A percentile compares a stretch with the other conserved stretches of the same genome.
phyloP scores from a whole-genome alignment of 2,329 filamentous ascomycete species.

The Paraconiothyrium sp. region DNA sequence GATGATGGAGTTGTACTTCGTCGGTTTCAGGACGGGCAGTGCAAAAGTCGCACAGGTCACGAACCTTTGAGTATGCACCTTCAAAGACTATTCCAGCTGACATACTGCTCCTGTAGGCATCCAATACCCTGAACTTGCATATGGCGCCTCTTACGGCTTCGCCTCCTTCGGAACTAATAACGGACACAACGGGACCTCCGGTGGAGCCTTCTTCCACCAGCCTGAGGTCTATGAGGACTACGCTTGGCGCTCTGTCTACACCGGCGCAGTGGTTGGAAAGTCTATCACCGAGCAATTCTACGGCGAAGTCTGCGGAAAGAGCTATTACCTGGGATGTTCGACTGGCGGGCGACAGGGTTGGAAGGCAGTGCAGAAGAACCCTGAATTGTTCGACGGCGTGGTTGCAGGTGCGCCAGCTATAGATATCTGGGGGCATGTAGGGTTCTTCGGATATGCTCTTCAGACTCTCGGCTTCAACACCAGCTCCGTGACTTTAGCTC shows the following conservation, averaged over 20 bases:
- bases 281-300: conserved; percentile 51
- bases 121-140: conserved; percentile 46
- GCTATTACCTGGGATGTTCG: conserved; percentile 50
- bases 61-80: too few relatives aligned
- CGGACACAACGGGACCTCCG: conserved; percentile 53
- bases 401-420: conserved; percentile 48
- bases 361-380: conserved; percentile 44
- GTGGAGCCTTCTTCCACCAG: conserved; percentile 54
- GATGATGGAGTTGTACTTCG: background rate
- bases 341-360: conserved; percentile 51
- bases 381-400: conserved; percentile 51
- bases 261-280: conserved; percentile 50
- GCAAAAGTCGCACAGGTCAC: too few relatives aligned
- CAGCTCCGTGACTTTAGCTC: conserved; percentile 48
- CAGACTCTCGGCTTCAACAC: conserved; percentile 31
- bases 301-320: conserved; percentile 49
- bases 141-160: conserved; percentile 44
- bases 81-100: background rate
- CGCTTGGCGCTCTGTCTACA: conserved; percentile 54
- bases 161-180: conserved; percentile 47
- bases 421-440: conserved; percentile 40
- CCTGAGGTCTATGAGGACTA: conserved; percentile 58
- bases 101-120: conserved; percentile 37
- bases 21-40: background rate
- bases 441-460: conserved; percentile 41